Evolutionary conservation across 2,329 filamentous ascomycete genomes (phyloP), one percentile per base, ranked within the genome.

Genomic region (Trichoderma atroviride): DNA sequence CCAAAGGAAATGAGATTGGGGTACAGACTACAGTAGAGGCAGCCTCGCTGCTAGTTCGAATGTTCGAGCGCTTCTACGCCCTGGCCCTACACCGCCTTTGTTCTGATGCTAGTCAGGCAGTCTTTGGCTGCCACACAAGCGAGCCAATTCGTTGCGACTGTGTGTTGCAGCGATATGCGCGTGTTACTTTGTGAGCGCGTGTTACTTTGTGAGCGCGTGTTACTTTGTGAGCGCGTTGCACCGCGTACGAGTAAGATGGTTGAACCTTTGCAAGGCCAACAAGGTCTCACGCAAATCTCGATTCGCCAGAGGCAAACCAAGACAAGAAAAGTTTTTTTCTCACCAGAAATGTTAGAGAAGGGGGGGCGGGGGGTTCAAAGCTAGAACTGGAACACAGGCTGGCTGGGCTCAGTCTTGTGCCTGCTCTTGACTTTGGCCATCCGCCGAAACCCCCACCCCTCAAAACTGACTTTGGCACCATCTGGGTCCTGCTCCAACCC

Each of bases 381-480:
- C 35, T 43, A 56, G 43, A 37, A 19, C 40, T 22, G 31, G 52
- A 53, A n/a, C 40, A 43, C 40, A 33, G 31, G 31, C 40, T 9
- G 35, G 52, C 52, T 65, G 52, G 62, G 35, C 50, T 56, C 62
- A 40, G 57, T 66, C 52, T 31, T 67, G 63, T 67, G 63, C 63
- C 52, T 64, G 40, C 59, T 33, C 29, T 52, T n/a, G 37, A 61
- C 43, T 52, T 40, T 62, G 35, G 10, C 40, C 29, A 29, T 52
- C 59, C 19, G 27, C 59, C 31, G 9, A 62, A 37, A 56, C 47
- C 61, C 47, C 61, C 61, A 64, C 61, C n/a, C 22, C 50, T n/a
- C 43, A 29, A 64, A 62, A 68, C 63, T 61, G 69, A 68, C 56
- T 70, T 69, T 69, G 60, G 68, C 43, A 69, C 68, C 52, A 47